These are phyloP conservation scores for Primulina tabacum DNA, from an alignment of 257 asterid genomes.

Conservation along the genomic window DNA sequence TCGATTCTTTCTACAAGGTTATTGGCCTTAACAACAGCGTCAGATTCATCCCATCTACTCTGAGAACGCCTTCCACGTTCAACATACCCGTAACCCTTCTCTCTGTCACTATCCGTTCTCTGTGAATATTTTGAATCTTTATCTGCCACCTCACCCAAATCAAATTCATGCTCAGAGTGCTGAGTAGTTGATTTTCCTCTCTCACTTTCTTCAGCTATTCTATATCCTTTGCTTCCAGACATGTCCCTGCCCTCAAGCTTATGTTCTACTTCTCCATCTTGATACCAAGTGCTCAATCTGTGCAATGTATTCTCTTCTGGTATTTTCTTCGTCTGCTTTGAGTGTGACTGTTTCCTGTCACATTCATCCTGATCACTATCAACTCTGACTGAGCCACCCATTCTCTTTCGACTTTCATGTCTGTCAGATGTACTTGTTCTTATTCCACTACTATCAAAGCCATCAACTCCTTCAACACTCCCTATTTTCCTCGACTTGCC, in stretches of 20 bases:
- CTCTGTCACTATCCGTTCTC: constrained; percentile 59
- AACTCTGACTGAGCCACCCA: constrained; percentile 52
- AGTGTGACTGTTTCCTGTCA: constrained; percentile 59
- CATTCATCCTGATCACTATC: constrained; percentile 74
- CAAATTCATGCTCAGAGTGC: constrained; percentile 42
- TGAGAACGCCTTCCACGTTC: constrained; percentile 56
- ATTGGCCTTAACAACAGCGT: constrained; percentile 29
- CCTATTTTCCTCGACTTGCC: constrained; percentile 58
- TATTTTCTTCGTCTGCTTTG: constrained; percentile 61
- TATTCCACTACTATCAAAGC: background rate
- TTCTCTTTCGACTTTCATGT: constrained; percentile 71
- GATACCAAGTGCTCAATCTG: constrained; percentile 78
- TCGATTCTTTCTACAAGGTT: constrained; percentile 46
- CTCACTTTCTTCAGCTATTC: constrained; percentile 55
- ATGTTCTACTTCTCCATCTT: constrained; percentile 75
- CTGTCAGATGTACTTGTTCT: background rate
- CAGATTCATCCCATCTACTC: constrained; percentile 86
- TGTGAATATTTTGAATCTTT: constrained; percentile 49
- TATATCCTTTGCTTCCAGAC: constrained; percentile 49
- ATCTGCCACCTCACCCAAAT: constrained; percentile 45
- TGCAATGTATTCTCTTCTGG: constrained; percentile 72
- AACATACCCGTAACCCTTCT: constrained; percentile 48
- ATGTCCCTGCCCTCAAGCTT: constrained; percentile 53
- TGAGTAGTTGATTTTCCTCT: constrained; percentile 47
- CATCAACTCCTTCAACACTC: constrained; percentile 44